phyloP scores from a whole-genome alignment of 371 early-diverging fungal genomes.

The Chytridiales sp. region DNA sequence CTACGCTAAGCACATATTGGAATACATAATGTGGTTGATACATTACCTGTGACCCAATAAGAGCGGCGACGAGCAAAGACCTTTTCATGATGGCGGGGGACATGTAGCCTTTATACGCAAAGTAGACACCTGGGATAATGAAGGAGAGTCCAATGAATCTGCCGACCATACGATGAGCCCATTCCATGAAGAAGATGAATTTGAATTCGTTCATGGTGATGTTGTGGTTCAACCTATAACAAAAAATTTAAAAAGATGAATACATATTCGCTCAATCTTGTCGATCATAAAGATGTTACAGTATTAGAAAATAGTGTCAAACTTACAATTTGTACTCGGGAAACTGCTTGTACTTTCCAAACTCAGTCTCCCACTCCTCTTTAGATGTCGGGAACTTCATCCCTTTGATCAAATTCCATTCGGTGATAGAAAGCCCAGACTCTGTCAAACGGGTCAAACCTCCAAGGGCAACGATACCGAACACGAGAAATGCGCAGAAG shows the following conservation, averaged over 20 bases:
- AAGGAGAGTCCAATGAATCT: conserved; percentile 88
- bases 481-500: conserved; percentile 81
- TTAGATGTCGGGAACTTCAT: conserved; percentile 87
- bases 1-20: not conserved
- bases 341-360: conserved; percentile 95
- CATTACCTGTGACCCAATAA: conserved; percentile 80
- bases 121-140: conserved; percentile 82
- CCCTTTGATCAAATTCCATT: conserved; percentile 94
- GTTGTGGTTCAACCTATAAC: conserved; percentile 78
- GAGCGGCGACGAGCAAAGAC: conserved; percentile 67
- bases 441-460: conserved; percentile 96
- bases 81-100: conserved; percentile 56
- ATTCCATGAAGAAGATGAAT: conserved; percentile 95
- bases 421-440: conserved; percentile 92
- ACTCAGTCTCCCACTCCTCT: conserved; percentile 88
- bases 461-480: conserved; percentile 92
- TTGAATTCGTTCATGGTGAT: conserved; percentile 93
- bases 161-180: conserved; percentile 93
- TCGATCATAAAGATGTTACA: too few species aligned
- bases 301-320: not conserved
- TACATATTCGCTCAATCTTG: too few species aligned
- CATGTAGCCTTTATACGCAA: conserved; percentile 75
- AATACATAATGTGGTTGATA: not conserved
- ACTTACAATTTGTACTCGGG: conserved; percentile 92
- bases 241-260: not conserved